Evolutionary conservation across 2,329 filamentous ascomycete genomes (phyloP), one percentile per base, ranked within the genome.

Genomic region (Fusarium bactridioides): DNA sequence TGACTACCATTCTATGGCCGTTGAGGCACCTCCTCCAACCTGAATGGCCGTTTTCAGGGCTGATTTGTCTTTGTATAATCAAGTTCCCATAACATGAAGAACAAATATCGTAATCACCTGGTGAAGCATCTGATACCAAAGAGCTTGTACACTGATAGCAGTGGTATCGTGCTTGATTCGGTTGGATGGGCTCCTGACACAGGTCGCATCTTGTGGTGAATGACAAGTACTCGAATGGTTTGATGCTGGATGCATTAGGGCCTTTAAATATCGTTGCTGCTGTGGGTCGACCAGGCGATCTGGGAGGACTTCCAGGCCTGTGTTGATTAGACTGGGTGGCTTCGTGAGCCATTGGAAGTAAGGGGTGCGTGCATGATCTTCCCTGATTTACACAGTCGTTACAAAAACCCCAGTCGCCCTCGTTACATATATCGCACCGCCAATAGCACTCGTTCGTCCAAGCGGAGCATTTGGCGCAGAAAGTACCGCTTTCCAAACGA

Each of bases 391-490:
- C 94, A 74, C 95, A 98, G 67, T 87, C 84, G 76, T 95, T 94
- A 82, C 95, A 98, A 79, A 94, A 98, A 0, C 95, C 95, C 95
- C 95, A 98, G 78, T 97, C 95, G 10, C 94, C 95, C 70, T 96
- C 91, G 76, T 97, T 97, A 82, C 95, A 98, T 31, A 87, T 80
- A 66, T 92, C 90, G 80, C 95, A 98, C 70, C 93, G 91, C 95
- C 95, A 98, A 81, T 93, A 97, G 81, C 94, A 96, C 57, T 92
- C 88, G 76, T 97, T 95, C 0, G 94, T 88, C 84, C 90, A 93
- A 1, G 88, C 85, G 23, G 87, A 84, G 79, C 95, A 98, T 53
- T 88, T 87, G 41, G 92, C 90, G 79, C 95, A 98, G 80, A 98
- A 98, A 10, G 93, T 91, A 25, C 95, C 95, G 58, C 89, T 91